A percentile compares a stretch with the other conserved stretches of the same genome.
phyloP scores from a whole-genome alignment of 768 basidiomycete species.

The Cystoderma amianthinum region DNA sequence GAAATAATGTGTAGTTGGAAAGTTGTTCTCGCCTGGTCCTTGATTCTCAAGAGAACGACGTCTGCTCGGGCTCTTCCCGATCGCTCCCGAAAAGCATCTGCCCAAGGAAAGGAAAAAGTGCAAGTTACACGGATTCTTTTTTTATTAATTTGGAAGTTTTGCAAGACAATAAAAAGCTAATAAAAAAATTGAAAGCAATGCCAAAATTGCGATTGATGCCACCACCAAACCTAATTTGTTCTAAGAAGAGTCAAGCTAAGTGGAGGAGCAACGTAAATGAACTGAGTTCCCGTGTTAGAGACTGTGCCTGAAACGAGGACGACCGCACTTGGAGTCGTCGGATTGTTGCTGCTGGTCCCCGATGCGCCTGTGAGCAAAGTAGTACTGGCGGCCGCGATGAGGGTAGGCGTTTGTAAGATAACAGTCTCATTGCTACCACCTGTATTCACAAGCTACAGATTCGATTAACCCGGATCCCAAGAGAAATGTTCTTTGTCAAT shows the following conservation, averaged over 20 bases:
- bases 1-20: too few species aligned
- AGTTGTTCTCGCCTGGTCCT: too few species aligned
- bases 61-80: too few species aligned
- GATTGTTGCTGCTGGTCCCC: neutral
- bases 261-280: slow-evolving; percentile 1
- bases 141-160: too few species aligned
- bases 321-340: neutral
- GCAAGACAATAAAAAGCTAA: too few species aligned
- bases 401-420: neutral
- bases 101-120: too few species aligned
- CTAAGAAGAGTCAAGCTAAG: neutral
- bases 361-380: neutral
- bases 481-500: neutral
- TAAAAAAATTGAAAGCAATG: too few species aligned
- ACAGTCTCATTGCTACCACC: neutral
- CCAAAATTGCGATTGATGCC: too few species aligned
- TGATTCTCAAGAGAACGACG: too few species aligned
- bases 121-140: too few species aligned
- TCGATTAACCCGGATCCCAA: neutral
- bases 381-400: neutral
- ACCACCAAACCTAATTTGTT: neutral
- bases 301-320: neutral
- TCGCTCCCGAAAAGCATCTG: too few species aligned
- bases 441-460: neutral
- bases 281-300: neutral